Evolutionary conservation across 208 protist genomes (phyloP).

Genomic region (Acanthamoeba castellanii): DNA sequence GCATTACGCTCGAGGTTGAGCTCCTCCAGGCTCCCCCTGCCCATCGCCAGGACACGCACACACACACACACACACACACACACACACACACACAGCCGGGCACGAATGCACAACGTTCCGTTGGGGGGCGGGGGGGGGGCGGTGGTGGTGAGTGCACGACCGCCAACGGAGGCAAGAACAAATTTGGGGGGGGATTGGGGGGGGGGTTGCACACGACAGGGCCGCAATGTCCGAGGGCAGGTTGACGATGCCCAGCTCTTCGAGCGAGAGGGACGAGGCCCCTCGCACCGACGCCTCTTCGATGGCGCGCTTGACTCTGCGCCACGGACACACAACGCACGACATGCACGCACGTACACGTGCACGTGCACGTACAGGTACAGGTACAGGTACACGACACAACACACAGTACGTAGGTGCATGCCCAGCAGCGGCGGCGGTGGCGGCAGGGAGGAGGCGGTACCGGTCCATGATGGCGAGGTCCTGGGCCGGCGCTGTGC

Average conservation of each 20-base stretch:
- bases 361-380: neutral
- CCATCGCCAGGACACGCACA: neutral
- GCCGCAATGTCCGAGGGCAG: neutral
- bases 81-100: too few species aligned
- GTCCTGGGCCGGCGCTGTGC: neutral
- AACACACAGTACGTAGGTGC: too few species aligned
- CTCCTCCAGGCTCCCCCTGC: slow-evolving; percentile 1
- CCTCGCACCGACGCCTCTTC: neutral
- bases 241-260: slow-evolving; percentile 7
- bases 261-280: neutral
- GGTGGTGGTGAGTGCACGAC: neutral
- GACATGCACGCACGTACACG: too few species aligned
- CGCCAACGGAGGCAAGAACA: neutral
- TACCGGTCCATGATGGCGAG: neutral
- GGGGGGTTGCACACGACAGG: neutral
- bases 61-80: too few species aligned
- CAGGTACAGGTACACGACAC: too few species aligned
- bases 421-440: neutral
- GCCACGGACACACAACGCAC: neutral
- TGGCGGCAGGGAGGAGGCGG: neutral
- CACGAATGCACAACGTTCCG: too few species aligned
- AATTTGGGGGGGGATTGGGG: neutral
- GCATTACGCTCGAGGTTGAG: slow-evolving; percentile 14
- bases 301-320: neutral
- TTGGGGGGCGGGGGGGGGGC: too few species aligned